These are phyloP conservation scores for Leccinum longicurvipes DNA, from an alignment of 768 basidiomycete species.

Conservation along the genomic window DNA sequence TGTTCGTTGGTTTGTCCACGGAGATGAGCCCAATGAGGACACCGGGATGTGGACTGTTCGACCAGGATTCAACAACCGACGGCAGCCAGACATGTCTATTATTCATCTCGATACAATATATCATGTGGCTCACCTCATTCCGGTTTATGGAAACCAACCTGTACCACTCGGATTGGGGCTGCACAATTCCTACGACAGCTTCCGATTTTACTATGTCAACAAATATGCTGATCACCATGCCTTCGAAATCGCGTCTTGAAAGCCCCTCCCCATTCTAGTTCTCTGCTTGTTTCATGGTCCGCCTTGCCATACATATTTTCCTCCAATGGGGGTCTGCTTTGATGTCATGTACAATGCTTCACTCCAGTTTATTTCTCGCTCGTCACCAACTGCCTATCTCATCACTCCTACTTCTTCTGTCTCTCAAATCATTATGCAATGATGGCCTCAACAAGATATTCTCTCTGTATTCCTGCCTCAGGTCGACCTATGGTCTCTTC, in stretches of 20 bases:
- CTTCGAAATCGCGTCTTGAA: not conserved
- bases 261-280: too few species aligned
- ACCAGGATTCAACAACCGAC: conserved; percentile 5
- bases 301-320: too few species aligned
- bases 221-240: not conserved
- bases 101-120: conserved; percentile 25
- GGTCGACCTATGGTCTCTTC: conserved; percentile 26
- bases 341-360: conserved; percentile 49
- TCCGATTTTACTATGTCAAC: not conserved
- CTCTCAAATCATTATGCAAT: conserved; percentile 70
- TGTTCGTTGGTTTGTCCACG: conserved; percentile 18
- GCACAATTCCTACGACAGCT: not conserved
- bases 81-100: conserved; percentile 5
- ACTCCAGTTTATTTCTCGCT: conserved; percentile 35
- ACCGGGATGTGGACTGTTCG: conserved; percentile 30
- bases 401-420: conserved; percentile 59
- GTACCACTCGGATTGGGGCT: not conserved
- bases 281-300: too few species aligned
- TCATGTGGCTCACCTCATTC: not conserved
- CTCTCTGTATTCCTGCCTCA: conserved; percentile 51
- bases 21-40: conserved; percentile 15
- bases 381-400: conserved; percentile 41
- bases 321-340: too few species aligned
- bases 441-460: conserved; percentile 79
- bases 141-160: not conserved